Evolutionary conservation across 345 rosid genomes (phyloP).

Genomic region (Hibiscus tridactylites): DNA sequence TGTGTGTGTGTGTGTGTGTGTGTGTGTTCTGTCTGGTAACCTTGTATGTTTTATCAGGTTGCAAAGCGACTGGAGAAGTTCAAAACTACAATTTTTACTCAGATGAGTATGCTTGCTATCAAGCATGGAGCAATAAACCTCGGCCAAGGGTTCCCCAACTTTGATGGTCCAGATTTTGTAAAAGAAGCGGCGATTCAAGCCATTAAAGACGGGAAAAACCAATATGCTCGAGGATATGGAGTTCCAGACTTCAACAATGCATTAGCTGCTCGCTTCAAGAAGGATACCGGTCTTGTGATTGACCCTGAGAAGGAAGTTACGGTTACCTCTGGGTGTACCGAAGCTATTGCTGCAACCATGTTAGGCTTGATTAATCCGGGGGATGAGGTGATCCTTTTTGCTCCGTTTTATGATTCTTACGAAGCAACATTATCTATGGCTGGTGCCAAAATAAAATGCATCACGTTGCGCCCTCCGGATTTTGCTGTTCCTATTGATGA

Average conservation of each 20-base stretch:
- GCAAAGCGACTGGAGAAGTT: constrained; percentile 90
- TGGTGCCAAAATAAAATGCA: constrained; percentile 65
- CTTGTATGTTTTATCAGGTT: constrained; percentile 31
- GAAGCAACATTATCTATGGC: constrained; percentile 98
- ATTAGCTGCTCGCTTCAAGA: constrained; percentile 55
- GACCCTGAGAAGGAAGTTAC: constrained; percentile 90
- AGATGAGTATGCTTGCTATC: constrained; percentile 77
- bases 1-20: neutral
- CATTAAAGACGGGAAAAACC: constrained; percentile 79
- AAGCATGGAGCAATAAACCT: constrained; percentile 88
- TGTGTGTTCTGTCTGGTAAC: neutral
- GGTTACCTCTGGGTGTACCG: constrained; percentile 90
- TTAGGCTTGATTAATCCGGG: constrained; percentile 83
- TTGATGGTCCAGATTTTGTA: constrained; percentile 92
- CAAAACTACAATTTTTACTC: constrained; percentile 90
- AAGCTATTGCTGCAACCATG: constrained; percentile 87
- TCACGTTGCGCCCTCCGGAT: constrained; percentile 76
- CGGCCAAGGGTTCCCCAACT: constrained; percentile 97
- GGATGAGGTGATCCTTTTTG: constrained; percentile 85
- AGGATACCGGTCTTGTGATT: constrained; percentile 64
- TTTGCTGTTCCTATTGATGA: constrained; percentile 64
- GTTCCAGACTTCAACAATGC: constrained; percentile 65
- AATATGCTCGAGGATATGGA: constrained; percentile 89
- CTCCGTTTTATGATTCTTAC: constrained; percentile 89
- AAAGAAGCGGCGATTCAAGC: constrained; percentile 95